A percentile compares a stretch with the other conserved stretches of the same genome.
phyloP scores from a whole-genome alignment of 768 basidiomycete species.

The Boletus rex-veris region DNA sequence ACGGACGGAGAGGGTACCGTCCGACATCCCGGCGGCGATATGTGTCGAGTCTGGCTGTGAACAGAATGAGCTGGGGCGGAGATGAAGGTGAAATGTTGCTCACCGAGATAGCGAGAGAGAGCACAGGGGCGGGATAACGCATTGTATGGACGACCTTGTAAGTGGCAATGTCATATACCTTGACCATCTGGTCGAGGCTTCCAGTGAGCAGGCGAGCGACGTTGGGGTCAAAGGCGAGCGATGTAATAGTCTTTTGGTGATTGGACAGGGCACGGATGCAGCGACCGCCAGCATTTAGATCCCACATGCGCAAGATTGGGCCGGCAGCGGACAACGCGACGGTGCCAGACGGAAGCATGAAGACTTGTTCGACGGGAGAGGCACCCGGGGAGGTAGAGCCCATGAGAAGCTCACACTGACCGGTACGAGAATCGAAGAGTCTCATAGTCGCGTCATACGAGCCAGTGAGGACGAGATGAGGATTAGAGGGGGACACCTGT shows the following conservation, averaged over 20 bases:
- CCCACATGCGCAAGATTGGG: slow-evolving; percentile 93
- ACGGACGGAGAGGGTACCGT: slow-evolving; percentile 96
- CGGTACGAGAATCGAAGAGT: slow-evolving; percentile 83
- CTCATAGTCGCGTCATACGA: slow-evolving; percentile 93
- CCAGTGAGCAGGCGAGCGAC: slow-evolving; percentile 84
- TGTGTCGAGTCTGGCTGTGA: slow-evolving; percentile 92
- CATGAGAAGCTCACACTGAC: slow-evolving; percentile 83
- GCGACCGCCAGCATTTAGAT: slow-evolving; percentile 84
- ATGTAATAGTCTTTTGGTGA: slow-evolving; percentile 96
- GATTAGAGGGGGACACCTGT: slow-evolving; percentile 77
- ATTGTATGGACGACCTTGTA: slow-evolving; percentile 98
- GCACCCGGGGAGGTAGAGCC: slow-evolving; percentile 34
- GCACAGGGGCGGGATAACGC: slow-evolving; percentile 91
- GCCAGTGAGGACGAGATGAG: slow-evolving; percentile 83
- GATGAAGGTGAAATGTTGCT: slow-evolving; percentile 1
- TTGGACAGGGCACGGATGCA: slow-evolving; percentile 92
- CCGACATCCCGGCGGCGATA: slow-evolving; percentile 95
- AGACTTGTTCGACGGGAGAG: slow-evolving; percentile 83
- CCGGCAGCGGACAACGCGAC: slow-evolving; percentile 84
- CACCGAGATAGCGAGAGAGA: slow-evolving; percentile 90
- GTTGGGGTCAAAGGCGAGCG: slow-evolving; percentile 74
- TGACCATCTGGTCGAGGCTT: slow-evolving; percentile 95
- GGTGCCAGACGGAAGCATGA: slow-evolving; percentile 89
- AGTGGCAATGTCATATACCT: slow-evolving; percentile 92
- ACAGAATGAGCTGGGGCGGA: slow-evolving; percentile 5